Percentiles rank a stretch among this genome's conserved stretches.
These are phyloP conservation scores for Hygrophoropsis aurantiaca DNA, from an alignment of 768 basidiomycete genomes.

Conservation along the genomic window DNA sequence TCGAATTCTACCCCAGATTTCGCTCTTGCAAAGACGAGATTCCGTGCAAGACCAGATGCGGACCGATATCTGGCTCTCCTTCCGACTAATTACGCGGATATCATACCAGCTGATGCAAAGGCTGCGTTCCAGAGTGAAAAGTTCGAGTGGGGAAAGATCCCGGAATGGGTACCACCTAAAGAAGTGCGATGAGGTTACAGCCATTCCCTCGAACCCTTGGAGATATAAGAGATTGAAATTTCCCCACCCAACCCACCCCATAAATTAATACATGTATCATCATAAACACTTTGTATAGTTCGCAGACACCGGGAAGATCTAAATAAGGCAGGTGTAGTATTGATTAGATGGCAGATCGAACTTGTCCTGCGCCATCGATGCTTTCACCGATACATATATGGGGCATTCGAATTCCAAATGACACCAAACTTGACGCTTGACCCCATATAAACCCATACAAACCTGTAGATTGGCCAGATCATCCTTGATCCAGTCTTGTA, in stretches of 20 bases:
- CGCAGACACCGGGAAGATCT: too few relatives aligned
- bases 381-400: too few relatives aligned
- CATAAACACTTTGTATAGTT: too few relatives aligned
- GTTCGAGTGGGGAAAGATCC: conserved; percentile 71
- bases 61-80: conserved; percentile 58
- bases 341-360: too few relatives aligned
- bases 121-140: conserved; percentile 54
- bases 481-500: too few relatives aligned
- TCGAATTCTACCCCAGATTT: conserved; percentile 32
- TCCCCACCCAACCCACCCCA: too few relatives aligned
- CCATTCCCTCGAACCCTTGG: too few relatives aligned
- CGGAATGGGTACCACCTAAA: conserved; percentile 72
- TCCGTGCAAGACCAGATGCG: conserved; percentile 41
- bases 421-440: conserved; percentile 1
- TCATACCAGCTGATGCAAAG: conserved; percentile 49
- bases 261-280: too few relatives aligned
- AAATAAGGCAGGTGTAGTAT: too few relatives aligned
- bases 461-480: neutral
- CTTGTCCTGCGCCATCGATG: too few relatives aligned
- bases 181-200: conserved; percentile 43
- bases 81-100: conserved; percentile 56
- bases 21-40: conserved; percentile 25
- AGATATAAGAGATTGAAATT: too few relatives aligned
- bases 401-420: neutral
- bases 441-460: conserved; percentile 13